A percentile compares a stretch with the other conserved stretches of the same genome.
Conservation (phyloP, 495 filamentous ascomycete species). For the Bathelium albidoporum region DNA sequence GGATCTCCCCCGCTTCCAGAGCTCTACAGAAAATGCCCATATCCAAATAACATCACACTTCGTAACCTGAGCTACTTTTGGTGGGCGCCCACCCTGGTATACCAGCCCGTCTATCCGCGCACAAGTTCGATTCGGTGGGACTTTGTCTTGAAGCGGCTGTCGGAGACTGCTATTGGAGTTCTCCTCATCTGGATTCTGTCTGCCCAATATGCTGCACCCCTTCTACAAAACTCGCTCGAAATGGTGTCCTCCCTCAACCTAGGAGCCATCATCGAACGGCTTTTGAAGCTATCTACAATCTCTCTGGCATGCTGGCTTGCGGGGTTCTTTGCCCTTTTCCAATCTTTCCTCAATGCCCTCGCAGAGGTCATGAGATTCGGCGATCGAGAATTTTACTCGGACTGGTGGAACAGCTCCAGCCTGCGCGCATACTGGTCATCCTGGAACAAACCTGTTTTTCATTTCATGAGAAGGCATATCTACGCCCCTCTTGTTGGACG, state of each 20-base stretch:
- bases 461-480: conserved; percentile 90
- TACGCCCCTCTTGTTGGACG: conserved; percentile 75
- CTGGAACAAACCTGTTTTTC: conserved; percentile 95
- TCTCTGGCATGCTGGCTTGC: conserved; percentile 91
- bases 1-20: conserved; percentile 54
- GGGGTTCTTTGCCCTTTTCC: conserved; percentile 93
- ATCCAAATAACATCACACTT: conserved; percentile 81
- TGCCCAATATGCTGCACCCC: conserved; percentile 85
- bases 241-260: conserved; percentile 74
- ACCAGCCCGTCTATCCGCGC: conserved; percentile 92
- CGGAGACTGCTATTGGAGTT: conserved; percentile 61
- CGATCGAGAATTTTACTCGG: conserved; percentile 88
- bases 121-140: conserved; percentile 65
- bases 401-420: conserved; percentile 93
- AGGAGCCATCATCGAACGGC: conserved; percentile 71
- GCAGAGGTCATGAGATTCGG: conserved; percentile 85
- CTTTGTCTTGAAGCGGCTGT: conserved; percentile 73
- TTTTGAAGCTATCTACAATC: conserved; percentile 92
- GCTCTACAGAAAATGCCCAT: conserved; percentile 73
- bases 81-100: conserved; percentile 92
- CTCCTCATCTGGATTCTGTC: conserved; percentile 88
- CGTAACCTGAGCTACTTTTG: conserved; percentile 86
- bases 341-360: conserved; percentile 76
- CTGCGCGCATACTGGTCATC: conserved; percentile 85
- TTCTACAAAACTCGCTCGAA: conserved; percentile 77